These are phyloP conservation scores for Ceratocystiopsis sp. DNA, from an alignment of 2,329 filamentous ascomycete genomes.

Conservation along the genomic window DNA sequence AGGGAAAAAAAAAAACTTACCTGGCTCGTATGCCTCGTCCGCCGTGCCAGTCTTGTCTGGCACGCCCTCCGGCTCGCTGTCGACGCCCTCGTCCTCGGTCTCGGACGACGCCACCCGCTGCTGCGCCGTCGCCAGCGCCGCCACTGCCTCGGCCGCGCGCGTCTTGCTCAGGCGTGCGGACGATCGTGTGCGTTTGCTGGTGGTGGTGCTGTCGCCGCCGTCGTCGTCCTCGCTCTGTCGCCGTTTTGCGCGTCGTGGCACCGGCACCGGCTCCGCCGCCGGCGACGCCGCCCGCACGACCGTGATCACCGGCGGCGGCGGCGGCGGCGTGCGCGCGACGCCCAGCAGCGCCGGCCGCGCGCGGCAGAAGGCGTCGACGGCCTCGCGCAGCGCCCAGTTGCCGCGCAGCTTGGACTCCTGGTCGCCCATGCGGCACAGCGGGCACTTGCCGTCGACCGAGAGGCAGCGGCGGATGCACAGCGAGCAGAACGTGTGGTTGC, in stretches of 20 bases:
- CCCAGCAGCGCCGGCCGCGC: slow-evolving; percentile 45
- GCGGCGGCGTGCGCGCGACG: slow-evolving; percentile 38
- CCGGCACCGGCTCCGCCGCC: background rate
- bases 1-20: slow-evolving; percentile 8
- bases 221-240: slow-evolving; percentile 23
- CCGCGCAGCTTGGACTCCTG: slow-evolving; percentile 72
- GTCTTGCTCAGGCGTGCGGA: slow-evolving; percentile 31
- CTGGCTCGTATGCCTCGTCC: slow-evolving; percentile 17
- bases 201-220: slow-evolving; percentile 10
- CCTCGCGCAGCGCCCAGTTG: slow-evolving; percentile 73
- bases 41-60: slow-evolving; percentile 8
- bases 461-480: slow-evolving; percentile 82
- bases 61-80: slow-evolving; percentile 1
- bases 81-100: background rate
- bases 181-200: slow-evolving; percentile 33
- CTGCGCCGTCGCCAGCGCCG: slow-evolving; percentile 17
- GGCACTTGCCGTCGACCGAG: slow-evolving; percentile 70
- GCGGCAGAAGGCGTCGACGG: slow-evolving; percentile 60
- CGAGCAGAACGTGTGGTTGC: slow-evolving; percentile 92
- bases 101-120: slow-evolving; percentile 4
- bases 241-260: slow-evolving; percentile 29
- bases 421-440: slow-evolving; percentile 59
- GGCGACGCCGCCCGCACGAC: too few species aligned
- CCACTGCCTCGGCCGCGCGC: slow-evolving; percentile 20
- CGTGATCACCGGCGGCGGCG: slow-evolving; percentile 3